Evolutionary conservation across 176 grass and related monocot species (phyloP).

Genomic region (Ensete glaucum): DNA sequence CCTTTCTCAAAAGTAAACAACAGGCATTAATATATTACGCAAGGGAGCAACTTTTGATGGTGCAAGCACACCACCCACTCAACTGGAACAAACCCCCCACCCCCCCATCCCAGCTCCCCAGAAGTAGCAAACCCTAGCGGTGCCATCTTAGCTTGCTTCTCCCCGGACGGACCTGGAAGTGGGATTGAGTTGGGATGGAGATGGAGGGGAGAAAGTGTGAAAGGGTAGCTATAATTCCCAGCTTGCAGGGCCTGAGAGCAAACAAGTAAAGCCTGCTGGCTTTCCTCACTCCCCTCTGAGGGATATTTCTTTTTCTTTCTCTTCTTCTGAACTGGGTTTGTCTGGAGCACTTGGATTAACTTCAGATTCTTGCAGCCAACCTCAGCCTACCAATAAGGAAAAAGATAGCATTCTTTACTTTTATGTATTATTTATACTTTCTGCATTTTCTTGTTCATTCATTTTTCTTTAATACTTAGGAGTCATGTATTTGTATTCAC

Average conservation of each 20-base stretch:
- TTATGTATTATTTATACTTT: not conserved
- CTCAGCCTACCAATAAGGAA: not conserved
- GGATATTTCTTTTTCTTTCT: conserved; percentile 1
- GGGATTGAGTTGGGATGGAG: not conserved
- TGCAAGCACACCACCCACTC: not conserved
- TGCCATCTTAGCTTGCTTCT: not conserved
- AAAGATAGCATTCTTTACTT: not conserved
- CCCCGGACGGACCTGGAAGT: not conserved
- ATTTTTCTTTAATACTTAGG: not conserved
- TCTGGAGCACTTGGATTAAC: conserved; percentile 22
- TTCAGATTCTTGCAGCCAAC: conserved; percentile 6
- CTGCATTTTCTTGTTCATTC: not conserved
- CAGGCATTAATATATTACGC: not conserved
- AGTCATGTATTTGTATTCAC: too few species aligned
- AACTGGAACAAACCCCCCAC: not conserved
- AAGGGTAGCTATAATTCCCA: not conserved
- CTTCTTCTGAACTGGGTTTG: conserved; percentile 3
- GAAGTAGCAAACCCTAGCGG: not conserved
- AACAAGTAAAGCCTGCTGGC: conserved; percentile 3
- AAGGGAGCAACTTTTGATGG: not conserved
- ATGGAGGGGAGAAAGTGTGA: not conserved
- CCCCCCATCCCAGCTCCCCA: not conserved
- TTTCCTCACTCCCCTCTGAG: not conserved
- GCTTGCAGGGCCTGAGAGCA: not conserved
- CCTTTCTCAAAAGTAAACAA: not conserved